Base-by-base conservation (phyloP, 2,329 filamentous ascomycete species). In the Fusarium stilboides region DNA sequence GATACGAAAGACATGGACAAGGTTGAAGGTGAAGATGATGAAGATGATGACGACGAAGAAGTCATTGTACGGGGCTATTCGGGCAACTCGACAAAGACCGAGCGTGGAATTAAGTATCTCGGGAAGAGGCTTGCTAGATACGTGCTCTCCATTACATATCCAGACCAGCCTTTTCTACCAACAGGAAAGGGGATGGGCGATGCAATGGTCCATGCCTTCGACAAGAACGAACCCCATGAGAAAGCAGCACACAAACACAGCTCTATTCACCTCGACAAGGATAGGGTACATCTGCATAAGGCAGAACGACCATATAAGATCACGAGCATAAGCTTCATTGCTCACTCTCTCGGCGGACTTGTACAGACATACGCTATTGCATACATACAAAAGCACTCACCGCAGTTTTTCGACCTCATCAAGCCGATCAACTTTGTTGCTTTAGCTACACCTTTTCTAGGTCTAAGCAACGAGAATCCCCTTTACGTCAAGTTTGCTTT, bases 401-500 rank as follows among this genome's bases (percentile, higher is more conserved):
- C 95, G 2, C 83, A 91, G 12, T 98, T 98, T 78, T 98, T 98
- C 74, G 87, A 94, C 50, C 83, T 89, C 7, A 97, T 98, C 73
- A 88, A 89, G 68, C 95, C 95, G 0, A 84, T 97, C 77, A 98
- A 98, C 77, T 98, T 98, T 76, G 91, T 98, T 69, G 87, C 92
- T 28, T 83, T 98, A 71, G 94, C 95, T 17, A 91, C 94, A 1
- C 95, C 95, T 0, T 94, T 98, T 70, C 82, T 98, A 2, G 95
- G 95, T 0, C 83, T 98, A 37, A 98, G 95, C 79, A 98, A 99
- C 77, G 96, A 99, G 77, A 99, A 99, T 73, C 96, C 96, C 0
- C 86, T 98, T 58, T 99, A 99, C 77, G 93, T 99, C 79, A 97
- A 94, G 75, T 98, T 99, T 78, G 96, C 96, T 0, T 84, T 99